Percentiles rank a stretch among this genome's conserved stretches.
Evolutionary conservation across 371 early-diverging fungal species (phyloP).

Genomic region (Apophysomyces trapeziformis): DNA sequence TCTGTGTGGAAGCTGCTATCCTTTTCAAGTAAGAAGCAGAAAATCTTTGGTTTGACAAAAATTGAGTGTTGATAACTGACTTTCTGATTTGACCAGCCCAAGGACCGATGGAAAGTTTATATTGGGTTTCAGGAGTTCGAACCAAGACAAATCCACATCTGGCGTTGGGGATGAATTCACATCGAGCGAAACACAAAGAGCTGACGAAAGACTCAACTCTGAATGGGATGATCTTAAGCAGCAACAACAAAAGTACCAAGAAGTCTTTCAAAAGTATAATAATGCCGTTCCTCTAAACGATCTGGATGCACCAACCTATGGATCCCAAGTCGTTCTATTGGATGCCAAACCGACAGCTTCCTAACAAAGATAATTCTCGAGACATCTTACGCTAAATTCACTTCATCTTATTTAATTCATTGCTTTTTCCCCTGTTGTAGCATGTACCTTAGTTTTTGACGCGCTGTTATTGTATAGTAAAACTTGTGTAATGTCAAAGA

Average conservation of each 20-base stretch:
- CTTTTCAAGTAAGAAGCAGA: conserved; percentile 31
- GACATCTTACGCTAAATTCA: background rate
- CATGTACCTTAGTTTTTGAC: too few relatives aligned
- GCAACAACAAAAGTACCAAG: conserved; percentile 26
- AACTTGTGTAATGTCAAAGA: background rate
- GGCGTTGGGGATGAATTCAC: conserved; percentile 12
- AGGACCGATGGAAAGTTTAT: conserved; percentile 11
- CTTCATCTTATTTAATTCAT: background rate
- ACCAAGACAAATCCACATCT: conserved; percentile 5
- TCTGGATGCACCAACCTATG: conserved; percentile 2
- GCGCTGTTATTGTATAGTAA: background rate
- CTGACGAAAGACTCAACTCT: conserved; percentile 3
- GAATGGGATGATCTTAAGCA: conserved; percentile 22
- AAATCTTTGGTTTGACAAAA: background rate
- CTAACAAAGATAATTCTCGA: background rate
- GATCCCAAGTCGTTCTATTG: background rate
- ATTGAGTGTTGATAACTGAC: background rate
- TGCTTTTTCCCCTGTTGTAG: too few relatives aligned
- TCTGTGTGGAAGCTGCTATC: conserved; percentile 30
- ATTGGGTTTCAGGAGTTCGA: conserved; percentile 23
- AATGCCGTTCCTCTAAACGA: conserved; percentile 13
- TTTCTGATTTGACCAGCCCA: background rate
- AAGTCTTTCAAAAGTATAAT: conserved; percentile 28
- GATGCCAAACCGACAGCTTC: background rate
- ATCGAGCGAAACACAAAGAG: conserved; percentile 12